Base-by-base conservation (phyloP, 345 rosid genomes). In the Jatropha curcas region DNA sequence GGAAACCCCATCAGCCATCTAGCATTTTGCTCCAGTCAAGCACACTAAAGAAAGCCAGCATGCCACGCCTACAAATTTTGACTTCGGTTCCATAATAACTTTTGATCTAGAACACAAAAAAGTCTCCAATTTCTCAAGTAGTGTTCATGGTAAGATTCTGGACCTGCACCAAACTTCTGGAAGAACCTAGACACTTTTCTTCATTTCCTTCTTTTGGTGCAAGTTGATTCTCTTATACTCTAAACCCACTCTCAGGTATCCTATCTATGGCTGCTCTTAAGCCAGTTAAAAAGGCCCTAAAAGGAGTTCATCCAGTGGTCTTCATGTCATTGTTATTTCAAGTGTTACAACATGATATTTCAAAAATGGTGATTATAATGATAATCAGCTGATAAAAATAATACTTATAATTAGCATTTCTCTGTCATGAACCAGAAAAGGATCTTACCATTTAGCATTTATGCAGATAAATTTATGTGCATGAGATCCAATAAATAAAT, bases 401-500 rank as follows among this genome's bases (percentile, higher is more conserved):
- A 68, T 28, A 10, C 52, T n/a, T 45, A 16, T 19, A 25, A 16
- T 34, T 60, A n/a, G 7, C 19, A 75, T 28, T 34, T 30, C 16
- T 52, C 12, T 19, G 51, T 34, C 58, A 41, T 48, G n/a, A 14
- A 56, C 28, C 62, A 41, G 35, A 43, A 20, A 67, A 52, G 43
- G 17, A 28, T 25, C 74, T 60, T 81, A 94, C 98, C 97, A 90
- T 74, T 82, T 84, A 28, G 92, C 96, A 65, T 89, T 79, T 66
- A 92, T 62, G 71, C 98, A 85, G 11, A 83, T 70, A 80, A 95
- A 92, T 60, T 82, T 90, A 48, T 81, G 83, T 3, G 98, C 86
- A 78, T 95, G 99, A 67, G 99, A 92, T 77, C 99, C 99, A 81
- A 92, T 82, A 81, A 95, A 88, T 50, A 92, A 60, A 86, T 83